Base-by-base conservation (phyloP, 106 monocot genomes). In the Phalaenopsis aphrodite region DNA sequence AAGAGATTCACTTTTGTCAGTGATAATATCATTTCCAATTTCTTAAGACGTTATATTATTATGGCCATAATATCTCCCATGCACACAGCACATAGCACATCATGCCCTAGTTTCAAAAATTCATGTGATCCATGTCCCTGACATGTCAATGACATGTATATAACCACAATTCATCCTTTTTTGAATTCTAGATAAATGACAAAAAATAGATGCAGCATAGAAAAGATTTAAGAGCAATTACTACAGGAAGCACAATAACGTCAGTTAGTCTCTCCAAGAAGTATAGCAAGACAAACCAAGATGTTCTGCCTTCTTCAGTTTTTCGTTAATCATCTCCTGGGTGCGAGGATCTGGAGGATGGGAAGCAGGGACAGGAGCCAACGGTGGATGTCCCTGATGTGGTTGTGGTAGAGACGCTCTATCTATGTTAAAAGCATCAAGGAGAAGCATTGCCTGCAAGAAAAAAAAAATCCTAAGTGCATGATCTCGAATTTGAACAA, bases 371-470 rank as follows among this genome's bases (percentile, higher is more conserved):
- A 88, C 18, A 69, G 88, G 76, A 79, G 88, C 87, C 66, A 81
- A 69, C 9, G 79, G 87, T 75, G 89, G 83, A 56, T 85, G 78
- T 82, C 84, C 87, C 64, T 84, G 91, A 82, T 89, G 95, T 24
- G 93, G 88, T 81, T 90, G 93, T 17, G 91, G 88, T 67, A 96
- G 84, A 55, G 91, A 82, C 37, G 88, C 96, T 76, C 91, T 79
- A 67, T 96, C 96, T 84, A 93, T 91, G 81, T 92, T 96, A 79
- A 96, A 96, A 49, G 96, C 93, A 86, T 96, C 96, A 79, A 96
- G 90, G 66, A 96, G 89, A 83, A 93, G 87, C 78, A 85, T 79
- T 37, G 96, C 84, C 96, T 96, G 84, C 84, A 89, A 23, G 43
- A 49, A 72, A 39, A 76, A 0, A 3, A 10, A 74, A 7, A 42